A percentile compares a stretch with the other conserved stretches of the same genome.
Conservation (phyloP, 2,329 filamentous ascomycete genomes). For the Cladosporium austrohemisphaericum region DNA sequence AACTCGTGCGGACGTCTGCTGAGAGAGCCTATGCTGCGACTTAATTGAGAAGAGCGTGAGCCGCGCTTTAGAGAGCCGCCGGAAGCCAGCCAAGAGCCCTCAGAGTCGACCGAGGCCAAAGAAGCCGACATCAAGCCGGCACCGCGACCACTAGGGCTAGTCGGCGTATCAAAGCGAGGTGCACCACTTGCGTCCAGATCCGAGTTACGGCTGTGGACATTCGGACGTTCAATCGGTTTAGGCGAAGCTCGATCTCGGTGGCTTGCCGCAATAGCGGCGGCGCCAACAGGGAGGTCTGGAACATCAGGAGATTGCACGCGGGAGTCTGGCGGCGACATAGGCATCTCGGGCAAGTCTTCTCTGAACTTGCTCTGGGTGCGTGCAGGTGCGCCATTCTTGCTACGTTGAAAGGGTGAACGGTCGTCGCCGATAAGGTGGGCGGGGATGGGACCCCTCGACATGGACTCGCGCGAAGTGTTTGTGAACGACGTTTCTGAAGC, state of each 20-base stretch:
- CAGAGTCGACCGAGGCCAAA: constrained; percentile 88
- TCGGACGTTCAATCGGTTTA: constrained; percentile 1
- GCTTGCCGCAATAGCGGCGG: constrained; percentile 31
- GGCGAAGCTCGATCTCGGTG: constrained; percentile 7
- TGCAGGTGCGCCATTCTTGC: constrained; percentile 59
- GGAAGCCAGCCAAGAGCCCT: constrained; percentile 85
- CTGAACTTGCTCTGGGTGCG: constrained; percentile 87
- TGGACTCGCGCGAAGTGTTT: constrained; percentile 86
- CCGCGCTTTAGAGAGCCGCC: constrained; percentile 58
- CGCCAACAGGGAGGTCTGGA: constrained; percentile 40
- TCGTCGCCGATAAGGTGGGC: constrained; percentile 43
- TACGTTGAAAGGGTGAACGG: constrained; percentile 39
- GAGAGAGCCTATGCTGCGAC: constrained; percentile 46
- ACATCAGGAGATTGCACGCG: constrained; percentile 73
- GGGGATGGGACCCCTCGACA: constrained; percentile 56
- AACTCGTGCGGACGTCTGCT: constrained; percentile 50
- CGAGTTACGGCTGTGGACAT: constrained; percentile 7
- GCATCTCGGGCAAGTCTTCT: constrained; percentile 84
- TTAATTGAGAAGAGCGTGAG: constrained; percentile 43
- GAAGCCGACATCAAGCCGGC: constrained; percentile 64
- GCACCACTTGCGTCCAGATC: constrained; percentile 8
- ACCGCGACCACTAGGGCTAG: constrained; percentile 21
- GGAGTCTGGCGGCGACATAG: constrained; percentile 80
- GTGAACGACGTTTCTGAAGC: constrained; percentile 72
- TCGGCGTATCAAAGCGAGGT: constrained; percentile 42